Evolutionary conservation across 2,329 filamentous ascomycete genomes (phyloP).

Genomic region (Tolypocladium tundrense): DNA sequence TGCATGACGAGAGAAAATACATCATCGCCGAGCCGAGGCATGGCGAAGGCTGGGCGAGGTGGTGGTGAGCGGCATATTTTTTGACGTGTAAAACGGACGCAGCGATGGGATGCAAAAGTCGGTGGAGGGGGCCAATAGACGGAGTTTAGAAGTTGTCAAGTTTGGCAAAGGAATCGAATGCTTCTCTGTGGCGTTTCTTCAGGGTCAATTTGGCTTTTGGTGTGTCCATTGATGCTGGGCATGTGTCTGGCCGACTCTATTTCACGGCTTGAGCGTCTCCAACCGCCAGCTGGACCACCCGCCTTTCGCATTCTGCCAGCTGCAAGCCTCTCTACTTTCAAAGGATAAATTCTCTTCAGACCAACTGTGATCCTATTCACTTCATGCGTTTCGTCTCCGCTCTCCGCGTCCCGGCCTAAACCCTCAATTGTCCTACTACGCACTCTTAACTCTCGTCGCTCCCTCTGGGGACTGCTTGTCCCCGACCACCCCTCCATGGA

Average conservation of each 20-base stretch:
- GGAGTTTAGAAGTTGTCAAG: constrained; percentile 3
- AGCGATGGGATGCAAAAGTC: not conserved
- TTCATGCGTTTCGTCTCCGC: not conserved
- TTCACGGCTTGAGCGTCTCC: not conserved
- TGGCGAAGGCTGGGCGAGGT: not conserved
- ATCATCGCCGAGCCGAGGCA: not conserved
- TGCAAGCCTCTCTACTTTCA: not conserved
- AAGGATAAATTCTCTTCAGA: not conserved
- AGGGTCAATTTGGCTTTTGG: no score
- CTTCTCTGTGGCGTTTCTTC: not conserved
- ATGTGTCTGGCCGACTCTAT: not conserved
- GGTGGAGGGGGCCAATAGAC: constrained; percentile 4
- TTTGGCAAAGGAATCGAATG: constrained; percentile 2
- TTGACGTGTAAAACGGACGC: not conserved
- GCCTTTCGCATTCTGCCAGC: not conserved
- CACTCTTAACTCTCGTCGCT: not conserved
- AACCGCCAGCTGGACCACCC: not conserved
- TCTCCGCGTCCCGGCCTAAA: not conserved
- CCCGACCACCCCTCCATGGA: not conserved
- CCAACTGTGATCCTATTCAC: not conserved
- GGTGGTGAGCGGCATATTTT: not conserved
- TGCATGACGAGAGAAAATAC: not conserved
- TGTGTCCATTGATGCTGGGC: no score
- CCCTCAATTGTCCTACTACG: no score
- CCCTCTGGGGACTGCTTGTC: not conserved